A percentile compares a stretch with the other conserved stretches of the same genome.
Conservation (phyloP, 108 stramenopile species). For the Fistulifera solaris region DNA sequence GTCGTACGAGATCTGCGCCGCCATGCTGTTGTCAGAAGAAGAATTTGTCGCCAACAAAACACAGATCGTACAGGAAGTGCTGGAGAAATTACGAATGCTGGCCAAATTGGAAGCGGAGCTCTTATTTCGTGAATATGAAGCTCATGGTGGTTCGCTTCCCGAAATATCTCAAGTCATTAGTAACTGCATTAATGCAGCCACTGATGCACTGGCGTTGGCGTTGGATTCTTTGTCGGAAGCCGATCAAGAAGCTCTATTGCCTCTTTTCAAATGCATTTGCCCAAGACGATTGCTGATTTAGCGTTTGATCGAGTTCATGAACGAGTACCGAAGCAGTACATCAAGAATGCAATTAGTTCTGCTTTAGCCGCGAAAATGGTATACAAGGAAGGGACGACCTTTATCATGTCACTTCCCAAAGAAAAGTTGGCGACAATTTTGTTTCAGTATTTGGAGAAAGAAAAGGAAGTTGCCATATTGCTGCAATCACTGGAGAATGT, state of each 20-base stretch:
- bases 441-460: constrained; percentile 67
- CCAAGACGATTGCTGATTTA: constrained; percentile 80
- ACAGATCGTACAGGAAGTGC: constrained; percentile 87
- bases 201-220: constrained; percentile 83
- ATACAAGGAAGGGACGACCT: constrained; percentile 94
- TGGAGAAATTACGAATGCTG: constrained; percentile 72
- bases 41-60: constrained; percentile 92
- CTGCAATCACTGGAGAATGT: constrained; percentile 36
- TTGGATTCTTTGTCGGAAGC: constrained; percentile 59
- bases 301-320: constrained; percentile 70
- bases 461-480: constrained; percentile 62
- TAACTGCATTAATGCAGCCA: constrained; percentile 83
- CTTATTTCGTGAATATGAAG: constrained; percentile 92
- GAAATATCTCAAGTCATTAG: constrained; percentile 82
- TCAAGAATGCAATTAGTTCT: constrained; percentile 87
- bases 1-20: constrained; percentile 91
- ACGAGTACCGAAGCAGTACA: constrained; percentile 86
- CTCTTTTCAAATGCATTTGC: constrained; percentile 82
- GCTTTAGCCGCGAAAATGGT: constrained; percentile 90
- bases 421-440: constrained; percentile 61
- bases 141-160: constrained; percentile 69
- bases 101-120: constrained; percentile 91
- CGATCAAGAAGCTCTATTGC: constrained; percentile 59
- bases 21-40: constrained; percentile 87
- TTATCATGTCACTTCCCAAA: constrained; percentile 66